phyloP scores from a whole-genome alignment of 202 grass and related monocot genomes.

The Carex sylvatica region DNA sequence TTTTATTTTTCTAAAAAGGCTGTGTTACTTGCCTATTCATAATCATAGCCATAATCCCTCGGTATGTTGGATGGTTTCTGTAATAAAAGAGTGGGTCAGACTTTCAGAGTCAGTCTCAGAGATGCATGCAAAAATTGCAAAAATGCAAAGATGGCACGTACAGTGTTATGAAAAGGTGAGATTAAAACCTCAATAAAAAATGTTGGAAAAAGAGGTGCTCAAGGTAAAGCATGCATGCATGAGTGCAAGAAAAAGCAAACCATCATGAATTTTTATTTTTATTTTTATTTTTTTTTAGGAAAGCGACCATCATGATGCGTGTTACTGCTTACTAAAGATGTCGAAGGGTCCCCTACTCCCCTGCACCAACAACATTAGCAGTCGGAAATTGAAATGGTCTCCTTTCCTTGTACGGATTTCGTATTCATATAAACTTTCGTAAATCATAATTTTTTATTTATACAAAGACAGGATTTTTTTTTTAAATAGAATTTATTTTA shows the following conservation, averaged over 20 bases:
- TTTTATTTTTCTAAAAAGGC: no score
- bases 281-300: no score
- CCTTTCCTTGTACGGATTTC: neutral
- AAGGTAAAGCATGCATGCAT: neutral
- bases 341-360: neutral
- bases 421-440: neutral
- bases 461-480: no score
- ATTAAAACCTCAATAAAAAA: neutral
- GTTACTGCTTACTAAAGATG: neutral
- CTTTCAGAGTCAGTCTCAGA: neutral
- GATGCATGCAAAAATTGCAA: conserved; percentile 8
- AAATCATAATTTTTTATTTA: no score
- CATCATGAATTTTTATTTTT: neutral
- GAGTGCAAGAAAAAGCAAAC: neutral
- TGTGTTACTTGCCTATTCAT: no score
- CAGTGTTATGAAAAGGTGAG: neutral
- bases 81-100: neutral
- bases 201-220: neutral
- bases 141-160: neutral
- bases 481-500: no score
- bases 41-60: neutral
- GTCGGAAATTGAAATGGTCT: neutral
- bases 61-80: neutral
- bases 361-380: neutral
- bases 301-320: neutral